Conservation (phyloP, 2,329 filamentous ascomycete species). For the Hortaea sp. region DNA sequence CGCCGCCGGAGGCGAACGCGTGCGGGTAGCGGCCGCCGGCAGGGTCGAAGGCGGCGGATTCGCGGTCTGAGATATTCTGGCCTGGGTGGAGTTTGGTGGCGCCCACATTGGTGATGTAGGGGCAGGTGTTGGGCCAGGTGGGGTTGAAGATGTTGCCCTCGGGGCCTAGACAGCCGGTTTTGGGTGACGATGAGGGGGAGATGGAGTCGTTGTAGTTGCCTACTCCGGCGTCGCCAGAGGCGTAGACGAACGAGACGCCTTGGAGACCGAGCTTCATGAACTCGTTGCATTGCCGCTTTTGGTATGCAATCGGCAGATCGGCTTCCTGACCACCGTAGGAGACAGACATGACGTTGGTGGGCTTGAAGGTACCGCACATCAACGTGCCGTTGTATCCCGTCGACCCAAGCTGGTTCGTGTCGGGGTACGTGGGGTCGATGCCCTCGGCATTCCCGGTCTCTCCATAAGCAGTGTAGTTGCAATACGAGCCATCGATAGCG, state of each 20-base stretch:
- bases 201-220: conserved; percentile 17
- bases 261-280: conserved; percentile 38
- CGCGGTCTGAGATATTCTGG: conserved; percentile 5
- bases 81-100: conserved; percentile 29
- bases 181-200: conserved; percentile 4
- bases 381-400: conserved; percentile 34
- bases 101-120: conserved; percentile 35
- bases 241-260: conserved; percentile 36
- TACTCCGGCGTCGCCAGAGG: conserved; percentile 37
- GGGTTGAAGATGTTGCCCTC: conserved; percentile 31
- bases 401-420: conserved; percentile 27
- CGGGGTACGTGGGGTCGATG: conserved; percentile 40
- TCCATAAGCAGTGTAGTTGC: conserved; percentile 29
- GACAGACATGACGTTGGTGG: conserved; percentile 47
- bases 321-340: conserved; percentile 47
- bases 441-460: conserved; percentile 31
- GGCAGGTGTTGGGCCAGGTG: conserved; percentile 21
- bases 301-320: conserved; percentile 44
- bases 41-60: conserved; percentile 10
- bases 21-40: neutral
- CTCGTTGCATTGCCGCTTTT: conserved; percentile 32
- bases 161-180: conserved; percentile 11
- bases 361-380: conserved; percentile 37
- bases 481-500: conserved; percentile 45
- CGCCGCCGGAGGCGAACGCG: conserved; percentile 20